Evolutionary conservation across 768 basidiomycete species (phyloP).

Genomic region (Lentinula sp.): DNA sequence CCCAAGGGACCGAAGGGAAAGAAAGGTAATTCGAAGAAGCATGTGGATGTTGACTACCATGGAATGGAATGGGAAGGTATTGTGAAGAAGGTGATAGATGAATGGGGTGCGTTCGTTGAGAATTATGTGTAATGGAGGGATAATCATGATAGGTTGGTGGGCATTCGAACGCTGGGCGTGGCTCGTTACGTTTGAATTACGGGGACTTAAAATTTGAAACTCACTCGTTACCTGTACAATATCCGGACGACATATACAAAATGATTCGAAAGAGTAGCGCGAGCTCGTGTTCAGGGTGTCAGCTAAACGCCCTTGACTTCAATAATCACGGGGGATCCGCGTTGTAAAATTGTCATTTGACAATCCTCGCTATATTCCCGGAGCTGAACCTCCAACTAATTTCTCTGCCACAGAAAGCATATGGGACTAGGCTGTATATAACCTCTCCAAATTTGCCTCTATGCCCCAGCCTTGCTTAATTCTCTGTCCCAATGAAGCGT

Average conservation of each 20-base stretch:
- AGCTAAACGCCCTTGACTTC: neutral
- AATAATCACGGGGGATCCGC: too few species aligned
- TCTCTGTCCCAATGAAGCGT: neutral
- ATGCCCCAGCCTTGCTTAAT: too few species aligned
- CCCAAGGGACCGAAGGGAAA: constrained; percentile 5
- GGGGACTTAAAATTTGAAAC: neutral
- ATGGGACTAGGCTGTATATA: neutral
- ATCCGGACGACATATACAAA: neutral
- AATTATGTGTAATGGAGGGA: constrained; percentile 25
- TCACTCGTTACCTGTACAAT: neutral
- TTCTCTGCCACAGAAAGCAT: neutral
- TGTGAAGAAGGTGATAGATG: constrained; percentile 70
- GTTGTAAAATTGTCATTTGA: neutral
- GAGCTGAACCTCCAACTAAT: neutral
- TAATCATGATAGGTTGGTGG: neutral
- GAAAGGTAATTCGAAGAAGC: neutral
- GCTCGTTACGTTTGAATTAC: neutral
- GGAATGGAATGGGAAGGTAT: constrained; percentile 71
- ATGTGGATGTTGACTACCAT: constrained; percentile 25
- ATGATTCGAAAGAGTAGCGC: neutral
- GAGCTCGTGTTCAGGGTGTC: neutral
- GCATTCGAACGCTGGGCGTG: neutral
- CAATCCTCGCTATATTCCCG: neutral
- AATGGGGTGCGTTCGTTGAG: constrained; percentile 68
- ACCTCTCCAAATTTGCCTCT: neutral